Base-by-base conservation (phyloP, 192 early-diverging fungal genomes). In the Backusella morwellensis region DNA sequence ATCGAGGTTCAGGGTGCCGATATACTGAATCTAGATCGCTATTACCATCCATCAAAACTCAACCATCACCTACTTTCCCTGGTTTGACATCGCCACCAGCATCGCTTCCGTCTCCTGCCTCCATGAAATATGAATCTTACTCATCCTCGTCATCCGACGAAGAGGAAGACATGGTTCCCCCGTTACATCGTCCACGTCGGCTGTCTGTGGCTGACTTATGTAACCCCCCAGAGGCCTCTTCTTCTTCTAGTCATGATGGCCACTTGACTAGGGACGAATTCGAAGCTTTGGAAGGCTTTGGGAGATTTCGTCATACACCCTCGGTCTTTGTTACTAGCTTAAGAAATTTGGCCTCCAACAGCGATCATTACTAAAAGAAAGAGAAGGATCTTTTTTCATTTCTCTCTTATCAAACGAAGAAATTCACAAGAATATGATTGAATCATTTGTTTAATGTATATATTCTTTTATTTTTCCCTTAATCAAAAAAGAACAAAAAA, bases 181-280 rank as follows among this genome's bases (percentile, higher is more conserved):
- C 26, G 3, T n/a, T 63, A 63, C 56, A 63, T 29, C 56, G 23
- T 8, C 23, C 23, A 29, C 21, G 56, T 12, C 56, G 76, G 8
- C 40, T 83, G 0, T 83, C 78, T 6, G 54, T 80, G 2, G 81
- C 75, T 35, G 75, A 80, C 63, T 6, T 83, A 26, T 83, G 81
- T 34, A 80, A 83, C 15, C 81, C 77, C 6, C 47, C 56, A 29
- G 23, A 63, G 8, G 23, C 3, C 7, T 42, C 66, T 17, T 2
- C 23, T 54, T 42, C 69, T 34, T 41, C 42, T 15, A 42, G 54
- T 41, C 47, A 70, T 14, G 34, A 17, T 35, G 73, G 71, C 23
- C 70, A 71, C 38, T 38, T 82, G 19, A 82, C 80, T 29, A 68
- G 52, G 19, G 82, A 83, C 35, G 82, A 83, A n/a, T 70, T 80